Conservation (phyloP, 2,329 filamentous ascomycete species). For the Zymoseptoria passerinii region DNA sequence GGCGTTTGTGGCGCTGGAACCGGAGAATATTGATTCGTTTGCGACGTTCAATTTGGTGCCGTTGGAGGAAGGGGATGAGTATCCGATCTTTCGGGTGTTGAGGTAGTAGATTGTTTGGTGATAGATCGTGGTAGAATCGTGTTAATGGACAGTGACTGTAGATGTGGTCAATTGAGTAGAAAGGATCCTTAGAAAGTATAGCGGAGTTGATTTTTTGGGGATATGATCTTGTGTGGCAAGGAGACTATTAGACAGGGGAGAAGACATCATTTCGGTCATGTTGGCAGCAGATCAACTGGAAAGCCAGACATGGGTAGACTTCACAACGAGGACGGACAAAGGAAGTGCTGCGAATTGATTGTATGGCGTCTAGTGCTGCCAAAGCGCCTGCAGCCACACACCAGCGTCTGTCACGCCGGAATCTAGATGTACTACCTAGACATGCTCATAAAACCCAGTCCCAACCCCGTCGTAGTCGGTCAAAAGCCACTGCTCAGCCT, state of each 20-base stretch:
- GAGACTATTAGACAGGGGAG: too few relatives aligned
- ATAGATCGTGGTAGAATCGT: neutral
- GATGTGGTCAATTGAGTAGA: too few relatives aligned
- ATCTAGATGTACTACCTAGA: neutral
- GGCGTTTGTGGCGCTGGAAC: conserved; percentile 22
- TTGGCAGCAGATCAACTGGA: too few relatives aligned
- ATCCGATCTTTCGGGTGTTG: conserved; percentile 14
- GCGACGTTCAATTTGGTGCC: conserved; percentile 18
- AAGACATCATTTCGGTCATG: too few relatives aligned
- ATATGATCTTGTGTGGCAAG: too few relatives aligned
- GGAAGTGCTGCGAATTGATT: neutral
- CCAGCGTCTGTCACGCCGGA: neutral
- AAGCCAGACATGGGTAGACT: too few relatives aligned
- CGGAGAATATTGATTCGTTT: conserved; percentile 22
- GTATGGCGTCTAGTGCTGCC: neutral
- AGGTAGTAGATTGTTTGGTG: neutral
- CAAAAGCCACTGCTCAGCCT: neutral
- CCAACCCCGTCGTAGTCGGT: neutral
- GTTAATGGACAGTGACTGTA: too few relatives aligned
- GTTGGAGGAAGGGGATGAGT: conserved; percentile 18
- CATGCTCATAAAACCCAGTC: neutral
- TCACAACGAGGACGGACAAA: too few relatives aligned
- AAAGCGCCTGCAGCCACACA: neutral
- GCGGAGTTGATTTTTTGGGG: too few relatives aligned
- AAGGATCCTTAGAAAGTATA: too few relatives aligned